These are phyloP conservation scores for Ophiostoma quercus DNA, from an alignment of 2,329 filamentous ascomycete genomes.

Conservation along the genomic window DNA sequence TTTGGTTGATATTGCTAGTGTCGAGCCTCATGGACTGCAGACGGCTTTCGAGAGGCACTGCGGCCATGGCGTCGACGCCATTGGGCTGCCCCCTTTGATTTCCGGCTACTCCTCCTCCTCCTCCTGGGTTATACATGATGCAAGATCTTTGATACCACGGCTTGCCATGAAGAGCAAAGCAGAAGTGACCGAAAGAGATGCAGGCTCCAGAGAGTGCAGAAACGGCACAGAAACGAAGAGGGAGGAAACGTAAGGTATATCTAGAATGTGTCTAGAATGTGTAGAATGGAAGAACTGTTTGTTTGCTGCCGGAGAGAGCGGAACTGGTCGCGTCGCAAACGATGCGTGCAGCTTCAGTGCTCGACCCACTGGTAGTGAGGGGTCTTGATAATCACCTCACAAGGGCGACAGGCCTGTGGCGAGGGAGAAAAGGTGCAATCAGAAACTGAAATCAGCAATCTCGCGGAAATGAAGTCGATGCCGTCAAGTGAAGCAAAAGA, in stretches of 20 bases:
- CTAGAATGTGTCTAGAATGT: background rate
- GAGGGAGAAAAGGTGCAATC: background rate
- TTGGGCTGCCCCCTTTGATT: background rate
- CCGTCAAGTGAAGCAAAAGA: background rate
- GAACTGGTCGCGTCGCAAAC: constrained; percentile 15
- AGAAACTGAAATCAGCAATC: background rate
- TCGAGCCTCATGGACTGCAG: constrained; percentile 29
- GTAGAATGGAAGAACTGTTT: background rate
- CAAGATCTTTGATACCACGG: background rate
- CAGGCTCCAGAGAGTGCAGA: background rate
- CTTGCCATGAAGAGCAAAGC: constrained; percentile 23
- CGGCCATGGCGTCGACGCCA: background rate
- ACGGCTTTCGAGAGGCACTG: constrained; percentile 27
- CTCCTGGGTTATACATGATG: constrained; percentile 24
- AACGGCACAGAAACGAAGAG: background rate
- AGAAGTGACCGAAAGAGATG: background rate
- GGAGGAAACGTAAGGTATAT: background rate
- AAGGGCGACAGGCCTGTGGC: background rate
- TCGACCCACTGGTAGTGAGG: constrained; percentile 23
- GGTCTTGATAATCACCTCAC: constrained; percentile 18
- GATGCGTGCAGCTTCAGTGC: constrained; percentile 17
- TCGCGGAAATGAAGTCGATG: background rate
- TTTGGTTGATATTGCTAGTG: constrained; percentile 16
- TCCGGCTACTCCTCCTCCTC: constrained; percentile 17
- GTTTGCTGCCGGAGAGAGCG: constrained; percentile 11